Base-by-base conservation (phyloP, 2,329 filamentous ascomycete genomes). In the Aspergillus versicolor region DNA sequence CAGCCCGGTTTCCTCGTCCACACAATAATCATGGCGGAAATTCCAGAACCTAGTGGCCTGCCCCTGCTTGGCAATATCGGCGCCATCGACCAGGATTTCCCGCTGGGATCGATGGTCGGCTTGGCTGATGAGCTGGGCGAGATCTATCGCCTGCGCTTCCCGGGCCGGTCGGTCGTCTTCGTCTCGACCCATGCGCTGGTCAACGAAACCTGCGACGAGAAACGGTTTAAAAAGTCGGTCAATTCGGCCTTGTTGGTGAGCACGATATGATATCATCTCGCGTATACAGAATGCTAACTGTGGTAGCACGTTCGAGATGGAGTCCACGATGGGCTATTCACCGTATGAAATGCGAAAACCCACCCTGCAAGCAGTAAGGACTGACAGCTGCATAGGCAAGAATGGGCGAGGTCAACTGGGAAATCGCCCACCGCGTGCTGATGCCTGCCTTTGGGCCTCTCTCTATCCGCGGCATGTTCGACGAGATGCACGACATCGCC, bases 121-220 rank as follows among this genome's bases (percentile, higher is more conserved):
- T 9, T 52, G 15, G 41, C 41, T 2, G 40, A 43, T 1, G 11
- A 44, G 6, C 27, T 34, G 12, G 49, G 49, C 49, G 40, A 51
- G 40, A 52, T 52, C 19, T 52, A 34, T 13, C 24, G 40, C 19
- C 27, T 52, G 8, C 40, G 49, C 12, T 37, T 52, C 13, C 49
- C 40, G 6, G 48, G 48, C 5, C 40, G 40, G 3, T 12, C 24
- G 11, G 27, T 34, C 17, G 19, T 52, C 11, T 0, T 52, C 40
- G 49, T 52, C 5, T 32, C 49, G 3, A 52, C 24, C 5, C 77
- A 82, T 38, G 81, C 80, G 42, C 71, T 89, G 1, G 75, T 88
- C 38, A 79, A 88, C 53, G 87, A 90, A 65, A 66, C 82, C 7
- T 89, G 84, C 62, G 80, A 90, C 59, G 87, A 90, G 70, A 83